Evolutionary conservation across 1,284 basidiomycete genomes (phyloP), one percentile per base, ranked within the genome.

Genomic region (Cryptococcus jaspeensis): DNA sequence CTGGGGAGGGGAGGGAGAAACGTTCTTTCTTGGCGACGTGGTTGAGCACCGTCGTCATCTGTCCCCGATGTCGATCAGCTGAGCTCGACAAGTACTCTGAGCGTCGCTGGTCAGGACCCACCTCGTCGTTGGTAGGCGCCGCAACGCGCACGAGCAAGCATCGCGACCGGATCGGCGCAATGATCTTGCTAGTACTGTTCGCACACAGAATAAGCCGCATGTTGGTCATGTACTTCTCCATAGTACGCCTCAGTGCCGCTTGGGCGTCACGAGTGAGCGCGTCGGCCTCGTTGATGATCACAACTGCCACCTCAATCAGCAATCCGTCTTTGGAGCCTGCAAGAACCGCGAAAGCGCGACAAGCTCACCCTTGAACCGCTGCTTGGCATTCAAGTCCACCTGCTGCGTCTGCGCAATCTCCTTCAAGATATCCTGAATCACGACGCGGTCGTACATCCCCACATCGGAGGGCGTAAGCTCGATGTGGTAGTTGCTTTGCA

Each of bases 161-260:
- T 53, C 95, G 86, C 80, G 89, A 92, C 73, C 92, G 88, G 73
- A 99, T 99, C 2, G 95, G 96, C 0, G 93, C 93, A 71, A 99
- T 99, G 61, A 99, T 89, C 67, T 90, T 89, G 72, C 89, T 90
- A 2, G 96, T 98, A 73, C 90, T 94, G 77, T 92, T 96, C n/a
- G 95, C 92, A 75, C 95, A 98, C 12, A 99, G 84, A 67, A 99
- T 95, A 64, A 99, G 86, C 46, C 96, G 87, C 84, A 99, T 84
- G 75, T 98, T 99, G 48, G 86, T 87, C 90, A 97, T 98, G 81
- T 97, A 99, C 77, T 98, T 95, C 71, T 99, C 95, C 95, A 99
- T 99, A 2, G 95, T 99, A 57, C 96, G 84, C 69, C 96, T 87
- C 43, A 99, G 83, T 5, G 95, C 95, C 1, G 95, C 93, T 80